These are phyloP conservation scores for Dovyalis caffra DNA, from an alignment of 345 rosid genomes.

Conservation along the genomic window DNA sequence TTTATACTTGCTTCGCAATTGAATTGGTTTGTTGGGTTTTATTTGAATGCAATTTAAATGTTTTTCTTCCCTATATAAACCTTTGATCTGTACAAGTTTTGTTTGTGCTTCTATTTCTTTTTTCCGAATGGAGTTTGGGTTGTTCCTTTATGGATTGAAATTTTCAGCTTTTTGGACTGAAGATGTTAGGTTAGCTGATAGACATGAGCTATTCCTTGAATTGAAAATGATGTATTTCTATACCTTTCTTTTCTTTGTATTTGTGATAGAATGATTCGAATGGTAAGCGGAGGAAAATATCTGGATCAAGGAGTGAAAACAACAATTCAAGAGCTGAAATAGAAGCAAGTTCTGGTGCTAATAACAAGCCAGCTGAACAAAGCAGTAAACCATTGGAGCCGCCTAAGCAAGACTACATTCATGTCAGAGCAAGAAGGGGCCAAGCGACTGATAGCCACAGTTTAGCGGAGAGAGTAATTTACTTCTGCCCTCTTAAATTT, in stretches of 20 bases:
- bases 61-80: background rate
- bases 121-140: background rate
- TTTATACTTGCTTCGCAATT: background rate
- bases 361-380: conserved; percentile 14
- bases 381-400: conserved; percentile 17
- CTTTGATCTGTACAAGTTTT: conserved; percentile 3
- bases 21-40: background rate
- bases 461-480: conserved; percentile 37
- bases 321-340: conserved; percentile 11
- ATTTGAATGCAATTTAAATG: background rate
- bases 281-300: conserved; percentile 19
- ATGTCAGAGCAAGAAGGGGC: conserved; percentile 34
- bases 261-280: conserved; percentile 25
- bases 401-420: conserved; percentile 32
- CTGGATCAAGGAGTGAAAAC: conserved; percentile 10
- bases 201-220: background rate
- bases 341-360: conserved; percentile 20
- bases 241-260: background rate
- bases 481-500: conserved; percentile 16
- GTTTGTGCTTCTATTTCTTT: background rate
- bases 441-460: conserved; percentile 42
- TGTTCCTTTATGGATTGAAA: background rate
- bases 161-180: background rate
- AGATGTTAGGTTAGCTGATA: background rate
- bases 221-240: background rate